phyloP scores from a whole-genome alignment of 768 basidiomycete genomes.

The Podaxis mareebaensis region DNA sequence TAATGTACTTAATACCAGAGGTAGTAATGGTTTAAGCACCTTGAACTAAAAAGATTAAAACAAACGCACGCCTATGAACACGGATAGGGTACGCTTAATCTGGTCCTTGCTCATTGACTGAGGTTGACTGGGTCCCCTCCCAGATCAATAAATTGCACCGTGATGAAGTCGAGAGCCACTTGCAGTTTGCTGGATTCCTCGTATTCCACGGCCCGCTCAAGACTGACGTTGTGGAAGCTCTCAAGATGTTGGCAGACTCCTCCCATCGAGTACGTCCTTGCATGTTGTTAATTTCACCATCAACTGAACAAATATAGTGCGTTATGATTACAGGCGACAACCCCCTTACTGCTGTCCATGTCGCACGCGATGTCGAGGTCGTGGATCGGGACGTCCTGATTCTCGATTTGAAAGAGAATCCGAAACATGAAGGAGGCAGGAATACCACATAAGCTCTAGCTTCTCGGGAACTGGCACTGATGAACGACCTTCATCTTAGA shows the following conservation, averaged over 20 bases:
- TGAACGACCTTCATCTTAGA: conserved; percentile 43
- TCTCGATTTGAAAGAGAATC: conserved; percentile 84
- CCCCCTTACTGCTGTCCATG: conserved; percentile 94
- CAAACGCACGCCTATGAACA: conserved; percentile 8
- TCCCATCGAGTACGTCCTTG: conserved; percentile 81
- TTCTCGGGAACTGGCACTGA: neutral
- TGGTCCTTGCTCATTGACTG: neutral
- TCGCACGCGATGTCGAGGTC: conserved; percentile 95
- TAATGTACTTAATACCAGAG: no score
- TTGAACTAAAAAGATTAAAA: neutral
- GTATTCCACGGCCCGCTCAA: conserved; percentile 99
- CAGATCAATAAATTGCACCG: conserved; percentile 90
- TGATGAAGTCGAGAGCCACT: conserved; percentile 73
- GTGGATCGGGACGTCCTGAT: conserved; percentile 95
- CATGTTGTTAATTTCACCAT: neutral
- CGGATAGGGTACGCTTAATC: conserved; percentile 62
- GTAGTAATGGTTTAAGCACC: no score
- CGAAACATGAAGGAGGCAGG: conserved; percentile 67
- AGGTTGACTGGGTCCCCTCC: neutral
- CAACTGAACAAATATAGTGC: conserved; percentile 55
- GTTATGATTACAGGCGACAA: conserved; percentile 99
- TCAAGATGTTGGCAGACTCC: conserved; percentile 94
- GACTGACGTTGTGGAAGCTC: conserved; percentile 82
- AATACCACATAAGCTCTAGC: conserved; percentile 1
- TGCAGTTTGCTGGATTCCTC: conserved; percentile 90